Base-by-base conservation (phyloP, 345 rosid species). In the Bruguiera parviflora region DNA sequence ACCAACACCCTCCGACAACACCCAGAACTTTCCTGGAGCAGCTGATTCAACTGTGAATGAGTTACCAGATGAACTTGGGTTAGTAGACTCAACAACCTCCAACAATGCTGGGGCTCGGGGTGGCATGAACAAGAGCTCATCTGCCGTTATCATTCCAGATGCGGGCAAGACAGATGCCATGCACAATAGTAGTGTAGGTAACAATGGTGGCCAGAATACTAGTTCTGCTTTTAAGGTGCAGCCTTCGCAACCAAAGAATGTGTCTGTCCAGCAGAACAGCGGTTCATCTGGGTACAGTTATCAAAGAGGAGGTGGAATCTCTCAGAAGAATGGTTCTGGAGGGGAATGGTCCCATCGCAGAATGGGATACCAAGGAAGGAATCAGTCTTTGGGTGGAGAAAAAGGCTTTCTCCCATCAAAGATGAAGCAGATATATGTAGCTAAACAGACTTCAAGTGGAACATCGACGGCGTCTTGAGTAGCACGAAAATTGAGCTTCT, bases 361-460 rank as follows among this genome's bases (percentile, higher is more conserved):
- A 73, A 78, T 78, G 20, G 83, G 88, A 15, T 95, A 78, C 82
- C 96, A 88, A 66, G 92, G 90, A 39, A 84, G 94, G 81, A 90
- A 84, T 70, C 95, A 84, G 76, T 70, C 87, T 22, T 61, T 78
- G 52, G 77, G 79, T 53, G 77, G 84, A 31, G 98, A 94, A 35
- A 94, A 83, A 82, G 81, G 82, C 67, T 85, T 84, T 58, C 78
- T 75, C 43, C 51, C 88, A 71, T 80, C 86, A 56, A 92, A 89
- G 82, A 78, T 82, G 76, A 95, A 88, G 79, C 99, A 92, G 84
- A 88, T 95, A 24, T 95, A 95, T 75, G 99, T 95, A 70, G 99
- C 96, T 62, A 95, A 95, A 71, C 99, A 92, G 86, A 82, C 86
- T 5, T 20, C 78, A 18, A 79, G 61, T 62, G 85, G 79, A 66